These are phyloP conservation scores for Butyriboletus loyo DNA, from an alignment of 768 basidiomycete genomes.

Conservation along the genomic window DNA sequence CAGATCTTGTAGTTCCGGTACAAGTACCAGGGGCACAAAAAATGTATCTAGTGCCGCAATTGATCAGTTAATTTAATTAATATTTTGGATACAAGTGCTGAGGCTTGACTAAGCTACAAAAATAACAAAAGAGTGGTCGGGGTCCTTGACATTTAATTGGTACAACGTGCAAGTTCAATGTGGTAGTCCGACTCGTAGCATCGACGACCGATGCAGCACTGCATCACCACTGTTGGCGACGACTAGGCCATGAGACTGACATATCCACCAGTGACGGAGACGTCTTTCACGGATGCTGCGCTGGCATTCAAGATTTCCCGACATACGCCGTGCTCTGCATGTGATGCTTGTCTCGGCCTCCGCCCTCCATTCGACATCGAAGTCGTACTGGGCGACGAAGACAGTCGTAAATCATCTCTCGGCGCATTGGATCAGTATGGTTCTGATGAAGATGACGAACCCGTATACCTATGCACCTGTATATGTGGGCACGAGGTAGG, in stretches of 20 bases:
- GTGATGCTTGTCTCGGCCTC: slow-evolving; percentile 66
- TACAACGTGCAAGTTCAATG: neutral
- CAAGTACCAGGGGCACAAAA: no score
- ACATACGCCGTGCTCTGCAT: slow-evolving; percentile 68
- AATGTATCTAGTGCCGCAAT: no score
- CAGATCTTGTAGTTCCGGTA: no score
- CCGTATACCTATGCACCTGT: slow-evolving; percentile 58
- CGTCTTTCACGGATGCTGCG: slow-evolving; percentile 47
- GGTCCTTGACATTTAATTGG: neutral
- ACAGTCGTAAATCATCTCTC: slow-evolving; percentile 43
- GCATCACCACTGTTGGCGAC: neutral
- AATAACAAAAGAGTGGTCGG: neutral
- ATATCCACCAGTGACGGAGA: slow-evolving; percentile 62
- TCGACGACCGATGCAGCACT: neutral
- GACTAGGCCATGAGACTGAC: slow-evolving; percentile 51
- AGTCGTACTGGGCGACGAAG: slow-evolving; percentile 53
- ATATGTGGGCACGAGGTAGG: slow-evolving; percentile 64
- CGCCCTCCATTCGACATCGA: slow-evolving; percentile 58
- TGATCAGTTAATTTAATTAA: no score
- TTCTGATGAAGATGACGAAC: slow-evolving; percentile 64
- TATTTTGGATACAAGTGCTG: no score
- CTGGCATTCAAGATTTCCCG: slow-evolving; percentile 78
- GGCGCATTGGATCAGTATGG: slow-evolving; percentile 62
- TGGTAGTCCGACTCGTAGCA: neutral
- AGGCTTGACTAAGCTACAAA: no score